A percentile compares a stretch with the other conserved stretches of the same genome.
Evolutionary conservation across 2,329 filamentous ascomycete species (phyloP).

Genomic region (Penicillium sp.): DNA sequence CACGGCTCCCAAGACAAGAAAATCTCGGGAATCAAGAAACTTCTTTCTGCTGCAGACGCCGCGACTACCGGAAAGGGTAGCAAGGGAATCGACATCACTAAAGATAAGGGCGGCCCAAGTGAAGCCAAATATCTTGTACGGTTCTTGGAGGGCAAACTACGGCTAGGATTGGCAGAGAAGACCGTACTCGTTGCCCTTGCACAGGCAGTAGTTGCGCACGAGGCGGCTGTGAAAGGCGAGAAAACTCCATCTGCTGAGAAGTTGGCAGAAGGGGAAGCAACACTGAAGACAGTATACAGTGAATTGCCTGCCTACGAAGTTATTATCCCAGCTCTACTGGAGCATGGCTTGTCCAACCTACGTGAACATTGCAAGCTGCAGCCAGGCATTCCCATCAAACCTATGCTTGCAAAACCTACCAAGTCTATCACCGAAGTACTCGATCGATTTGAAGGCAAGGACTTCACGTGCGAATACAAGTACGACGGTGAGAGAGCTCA

Average conservation of each 20-base stretch:
- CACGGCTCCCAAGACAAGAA: constrained; percentile 89
- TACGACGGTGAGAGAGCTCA: constrained; percentile 98
- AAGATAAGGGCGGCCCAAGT: constrained; percentile 91
- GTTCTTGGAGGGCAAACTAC: constrained; percentile 91
- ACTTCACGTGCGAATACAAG: constrained; percentile 98
- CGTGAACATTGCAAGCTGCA: constrained; percentile 86
- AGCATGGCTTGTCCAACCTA: constrained; percentile 83
- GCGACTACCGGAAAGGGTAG: constrained; percentile 69
- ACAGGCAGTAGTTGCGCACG: constrained; percentile 85
- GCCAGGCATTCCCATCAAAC: constrained; percentile 92
- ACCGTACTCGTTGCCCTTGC: constrained; percentile 89
- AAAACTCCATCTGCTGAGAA: constrained; percentile 75
- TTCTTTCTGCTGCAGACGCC: constrained; percentile 87
- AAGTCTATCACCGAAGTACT: constrained; percentile 98
- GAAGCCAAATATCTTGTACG: constrained; percentile 94
- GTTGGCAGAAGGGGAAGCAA: constrained; percentile 80
- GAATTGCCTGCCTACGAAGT: constrained; percentile 95
- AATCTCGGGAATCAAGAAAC: constrained; percentile 92
- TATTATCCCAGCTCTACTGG: constrained; percentile 86
- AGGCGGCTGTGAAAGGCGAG: constrained; percentile 70
- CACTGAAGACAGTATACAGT: constrained; percentile 90
- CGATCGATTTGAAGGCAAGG: constrained; percentile 92
- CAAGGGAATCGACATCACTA: constrained; percentile 75
- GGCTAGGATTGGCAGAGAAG: constrained; percentile 88
- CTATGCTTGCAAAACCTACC: constrained; percentile 97